Conservation (phyloP, 2,329 filamentous ascomycete species). For the Blastomyces parvus region DNA sequence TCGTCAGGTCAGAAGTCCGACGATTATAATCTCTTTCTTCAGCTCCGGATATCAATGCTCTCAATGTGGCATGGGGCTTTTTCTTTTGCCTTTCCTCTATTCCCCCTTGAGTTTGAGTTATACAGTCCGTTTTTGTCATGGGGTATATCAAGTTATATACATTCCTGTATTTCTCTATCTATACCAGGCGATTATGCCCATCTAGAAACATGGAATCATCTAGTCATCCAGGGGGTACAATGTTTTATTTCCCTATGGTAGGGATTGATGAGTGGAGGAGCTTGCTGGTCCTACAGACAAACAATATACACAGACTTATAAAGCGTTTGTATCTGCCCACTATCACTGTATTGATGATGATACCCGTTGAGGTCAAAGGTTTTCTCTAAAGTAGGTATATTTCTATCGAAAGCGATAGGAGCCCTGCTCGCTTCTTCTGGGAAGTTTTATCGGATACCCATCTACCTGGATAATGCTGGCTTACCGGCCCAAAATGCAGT, state of each 20-base stretch:
- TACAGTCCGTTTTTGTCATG: not conserved
- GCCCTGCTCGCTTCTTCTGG: not conserved
- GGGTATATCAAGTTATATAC: not conserved
- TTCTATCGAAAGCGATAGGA: not conserved
- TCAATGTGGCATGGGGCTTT: not conserved
- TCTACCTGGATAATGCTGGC: not conserved
- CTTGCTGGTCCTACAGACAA: not conserved
- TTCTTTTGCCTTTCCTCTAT: not conserved
- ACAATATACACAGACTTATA: not conserved
- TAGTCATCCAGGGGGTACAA: not conserved
- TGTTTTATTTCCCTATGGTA: not conserved
- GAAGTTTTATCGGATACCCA: not conserved
- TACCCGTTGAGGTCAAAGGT: too few relatives aligned
- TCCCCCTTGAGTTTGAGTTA: not conserved
- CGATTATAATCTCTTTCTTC: not conserved
- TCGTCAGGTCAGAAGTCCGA: not conserved
- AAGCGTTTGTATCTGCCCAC: not conserved
- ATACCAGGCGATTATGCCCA: not conserved
- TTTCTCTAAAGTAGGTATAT: not conserved
- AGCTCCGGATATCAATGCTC: not conserved
- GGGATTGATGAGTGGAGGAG: not conserved
- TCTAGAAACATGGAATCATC: not conserved
- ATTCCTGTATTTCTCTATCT: not conserved
- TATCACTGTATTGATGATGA: too few relatives aligned
- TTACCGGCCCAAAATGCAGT: not conserved